Evolutionary conservation across 2,329 filamentous ascomycete genomes (phyloP).

Genomic region (Didymella arachidicola): DNA sequence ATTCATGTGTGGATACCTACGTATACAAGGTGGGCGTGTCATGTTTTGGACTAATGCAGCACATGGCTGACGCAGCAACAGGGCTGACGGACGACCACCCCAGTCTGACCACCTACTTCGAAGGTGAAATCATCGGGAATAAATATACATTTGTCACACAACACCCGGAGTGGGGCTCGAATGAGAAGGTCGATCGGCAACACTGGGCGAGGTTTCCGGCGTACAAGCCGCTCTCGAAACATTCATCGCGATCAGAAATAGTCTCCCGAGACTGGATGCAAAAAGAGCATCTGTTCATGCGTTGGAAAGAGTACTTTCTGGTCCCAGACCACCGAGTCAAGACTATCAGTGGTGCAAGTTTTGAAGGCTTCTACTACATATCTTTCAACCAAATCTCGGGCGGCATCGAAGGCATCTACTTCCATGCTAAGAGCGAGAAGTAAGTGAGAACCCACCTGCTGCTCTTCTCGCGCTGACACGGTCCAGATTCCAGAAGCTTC

Average conservation of each 20-base stretch:
- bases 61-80: constrained; percentile 52
- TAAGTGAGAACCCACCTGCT: constrained; percentile 58
- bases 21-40: constrained; percentile 80
- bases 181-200: constrained; percentile 85
- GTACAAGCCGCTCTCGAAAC: constrained; percentile 78
- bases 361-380: constrained; percentile 99
- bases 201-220: constrained; percentile 93
- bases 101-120: constrained; percentile 97
- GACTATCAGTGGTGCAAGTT: constrained; percentile 92
- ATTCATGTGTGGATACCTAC: constrained; percentile 91
- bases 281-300: constrained; percentile 93
- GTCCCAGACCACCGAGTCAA: constrained; percentile 93
- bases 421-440: constrained; percentile 98
- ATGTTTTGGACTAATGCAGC: background rate
- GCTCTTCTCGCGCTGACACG: constrained; percentile 27
- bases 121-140: constrained; percentile 94
- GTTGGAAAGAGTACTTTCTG: constrained; percentile 98
- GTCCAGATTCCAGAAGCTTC: constrained; percentile 85
- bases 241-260: constrained; percentile 65
- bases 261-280: constrained; percentile 75
- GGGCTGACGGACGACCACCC: constrained; percentile 94
- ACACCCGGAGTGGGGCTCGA: constrained; percentile 90
- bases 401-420: constrained; percentile 92
- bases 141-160: constrained; percentile 95
- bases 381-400: constrained; percentile 94